Evolutionary conservation across 1,139 yeast genomes (phyloP).

Genomic region (Geotrichum macrosporum): DNA sequence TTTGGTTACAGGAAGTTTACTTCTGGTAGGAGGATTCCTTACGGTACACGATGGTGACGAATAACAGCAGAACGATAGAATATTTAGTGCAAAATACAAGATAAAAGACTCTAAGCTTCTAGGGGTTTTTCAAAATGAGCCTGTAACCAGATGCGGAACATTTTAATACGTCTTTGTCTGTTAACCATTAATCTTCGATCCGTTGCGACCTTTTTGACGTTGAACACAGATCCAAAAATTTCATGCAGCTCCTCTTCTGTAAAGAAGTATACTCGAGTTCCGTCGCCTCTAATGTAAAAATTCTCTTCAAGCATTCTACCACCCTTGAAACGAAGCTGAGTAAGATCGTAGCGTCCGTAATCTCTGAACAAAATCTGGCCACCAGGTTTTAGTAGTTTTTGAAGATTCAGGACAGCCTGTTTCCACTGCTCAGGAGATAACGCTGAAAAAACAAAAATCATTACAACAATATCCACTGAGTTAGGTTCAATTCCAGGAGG

Average conservation of each 20-base stretch:
- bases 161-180: constrained; percentile 83
- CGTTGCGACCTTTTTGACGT: constrained; percentile 72
- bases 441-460: constrained; percentile 93
- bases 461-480: constrained; percentile 83
- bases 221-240: constrained; percentile 65
- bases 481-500: constrained; percentile 81
- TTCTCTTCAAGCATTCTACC: constrained; percentile 84
- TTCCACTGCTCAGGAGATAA: constrained; percentile 89
- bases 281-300: constrained; percentile 95
- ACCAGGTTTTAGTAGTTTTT: constrained; percentile 80
- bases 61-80: too few relatives aligned
- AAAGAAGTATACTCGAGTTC: constrained; percentile 94
- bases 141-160: constrained; percentile 97
- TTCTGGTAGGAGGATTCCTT: constrained; percentile 87
- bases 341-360: constrained; percentile 92
- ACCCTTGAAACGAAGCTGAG: constrained; percentile 90
- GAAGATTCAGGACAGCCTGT: constrained; percentile 66
- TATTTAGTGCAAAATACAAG: too few relatives aligned
- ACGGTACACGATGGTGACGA: constrained; percentile 62
- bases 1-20: constrained; percentile 90
- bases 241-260: constrained; percentile 83
- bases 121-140: constrained; percentile 58
- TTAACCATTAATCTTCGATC: constrained; percentile 89
- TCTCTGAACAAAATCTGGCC: constrained; percentile 88
- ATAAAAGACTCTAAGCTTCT: too few relatives aligned